Percentiles rank a stretch among this genome's conserved stretches.
These are phyloP conservation scores for Garcia nutans DNA, from an alignment of 345 rosid genomes.

Conservation along the genomic window DNA sequence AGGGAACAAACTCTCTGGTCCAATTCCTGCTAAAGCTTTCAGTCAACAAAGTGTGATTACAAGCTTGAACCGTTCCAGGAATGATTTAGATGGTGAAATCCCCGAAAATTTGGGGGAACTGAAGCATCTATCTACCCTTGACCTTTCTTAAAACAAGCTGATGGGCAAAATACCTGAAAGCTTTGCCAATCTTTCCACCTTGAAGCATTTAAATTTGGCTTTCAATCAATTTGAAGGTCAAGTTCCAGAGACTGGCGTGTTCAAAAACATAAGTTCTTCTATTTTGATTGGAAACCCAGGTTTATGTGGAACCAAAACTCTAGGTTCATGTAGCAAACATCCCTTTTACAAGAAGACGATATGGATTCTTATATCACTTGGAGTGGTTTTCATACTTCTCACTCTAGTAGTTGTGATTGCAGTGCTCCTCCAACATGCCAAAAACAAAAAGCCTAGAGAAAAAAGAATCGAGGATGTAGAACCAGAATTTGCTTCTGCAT, in stretches of 20 bases:
- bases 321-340: slow-evolving; percentile 42
- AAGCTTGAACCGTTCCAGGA: slow-evolving; percentile 67
- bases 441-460: slow-evolving; percentile 27
- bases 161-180: slow-evolving; percentile 60
- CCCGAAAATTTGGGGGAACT: slow-evolving; percentile 46
- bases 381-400: slow-evolving; percentile 39
- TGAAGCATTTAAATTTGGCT: slow-evolving; percentile 63
- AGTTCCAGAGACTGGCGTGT: slow-evolving; percentile 67
- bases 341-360: slow-evolving; percentile 43
- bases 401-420: slow-evolving; percentile 31
- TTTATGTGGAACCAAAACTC: slow-evolving; percentile 61
- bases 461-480: slow-evolving; percentile 34
- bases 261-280: slow-evolving; percentile 44
- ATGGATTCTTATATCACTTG: slow-evolving; percentile 45
- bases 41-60: slow-evolving; percentile 39
- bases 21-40: slow-evolving; percentile 45
- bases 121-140: slow-evolving; percentile 52
- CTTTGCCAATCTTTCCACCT: slow-evolving; percentile 48
- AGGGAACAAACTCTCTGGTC: slow-evolving; percentile 58
- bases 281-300: slow-evolving; percentile 57
- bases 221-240: slow-evolving; percentile 74
- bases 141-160: slow-evolving; percentile 65
- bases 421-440: slow-evolving; percentile 26
- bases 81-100: slow-evolving; percentile 54
- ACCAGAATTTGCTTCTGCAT: slow-evolving; percentile 44